Percentiles rank a stretch among this genome's conserved stretches.
Evolutionary conservation across 805 yeast genomes (phyloP).

Genomic region (Zygosaccharomyces lentus): DNA sequence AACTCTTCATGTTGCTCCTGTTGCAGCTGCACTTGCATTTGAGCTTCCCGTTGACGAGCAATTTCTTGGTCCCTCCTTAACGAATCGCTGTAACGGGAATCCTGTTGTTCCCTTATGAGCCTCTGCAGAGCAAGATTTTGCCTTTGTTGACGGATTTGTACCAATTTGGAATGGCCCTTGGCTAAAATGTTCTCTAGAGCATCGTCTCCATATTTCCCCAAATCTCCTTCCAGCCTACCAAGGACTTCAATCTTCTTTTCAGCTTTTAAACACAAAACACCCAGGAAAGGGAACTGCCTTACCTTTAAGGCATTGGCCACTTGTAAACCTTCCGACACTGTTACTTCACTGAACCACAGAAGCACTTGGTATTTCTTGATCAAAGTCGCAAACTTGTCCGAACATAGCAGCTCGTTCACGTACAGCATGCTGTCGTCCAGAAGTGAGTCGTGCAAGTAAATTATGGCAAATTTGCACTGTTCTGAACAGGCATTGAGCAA

Average conservation of each 20-base stretch:
- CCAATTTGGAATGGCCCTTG: slow-evolving; percentile 37
- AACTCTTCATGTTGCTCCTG: slow-evolving; percentile 21
- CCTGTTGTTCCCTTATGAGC: slow-evolving; percentile 65
- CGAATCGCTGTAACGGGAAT: slow-evolving; percentile 68
- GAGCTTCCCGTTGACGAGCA: slow-evolving; percentile 28
- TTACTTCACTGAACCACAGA: slow-evolving; percentile 85
- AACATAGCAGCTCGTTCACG: slow-evolving; percentile 50
- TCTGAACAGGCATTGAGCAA: slow-evolving; percentile 68
- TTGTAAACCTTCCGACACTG: slow-evolving; percentile 79
- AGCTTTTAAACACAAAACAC: slow-evolving; percentile 66
- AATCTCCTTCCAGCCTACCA: slow-evolving; percentile 25
- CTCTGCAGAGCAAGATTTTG: slow-evolving; percentile 56
- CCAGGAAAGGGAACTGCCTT: slow-evolving; percentile 76
- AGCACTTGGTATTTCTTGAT: slow-evolving; percentile 50
- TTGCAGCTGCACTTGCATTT: slow-evolving; percentile 34
- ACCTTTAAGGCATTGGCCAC: slow-evolving; percentile 71
- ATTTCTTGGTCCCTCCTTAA: slow-evolving; percentile 61
- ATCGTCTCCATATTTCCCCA: slow-evolving; percentile 15
- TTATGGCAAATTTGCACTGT: slow-evolving; percentile 66
- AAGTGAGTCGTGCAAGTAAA: slow-evolving; percentile 67
- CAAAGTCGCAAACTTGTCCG: slow-evolving; percentile 45
- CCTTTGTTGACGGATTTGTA: slow-evolving; percentile 57
- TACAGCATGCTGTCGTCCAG: slow-evolving; percentile 58
- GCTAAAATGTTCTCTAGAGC: slow-evolving; percentile 22
- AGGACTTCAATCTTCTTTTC: slow-evolving; percentile 33